Base-by-base conservation (phyloP, 208 protist species). In the Willaertia magna region DNA sequence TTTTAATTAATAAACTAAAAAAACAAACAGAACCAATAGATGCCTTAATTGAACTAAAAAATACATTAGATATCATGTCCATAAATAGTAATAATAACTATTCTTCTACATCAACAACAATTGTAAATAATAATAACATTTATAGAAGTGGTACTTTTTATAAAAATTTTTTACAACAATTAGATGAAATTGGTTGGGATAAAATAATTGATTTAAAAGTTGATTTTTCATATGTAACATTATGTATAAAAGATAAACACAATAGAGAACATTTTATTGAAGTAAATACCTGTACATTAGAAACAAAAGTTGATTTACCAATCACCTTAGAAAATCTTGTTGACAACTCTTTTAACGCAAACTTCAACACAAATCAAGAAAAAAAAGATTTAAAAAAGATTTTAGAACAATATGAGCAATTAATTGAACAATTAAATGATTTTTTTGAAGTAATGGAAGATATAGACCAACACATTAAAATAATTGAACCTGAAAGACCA, bases 181-280 rank as follows among this genome's bases (percentile, higher is more conserved):
- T 83, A 11, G 78, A 83, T 83, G 78, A 83, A 55, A 83, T 83
- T 83, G 78, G 78, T 40, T 83, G 78, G 78, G 11, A 51, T 55
- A 83, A 55, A 52, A 26, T 83, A 16, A 14, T n/a, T 39, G 78
- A 83, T 55, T 30, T 83, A 22, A 55, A 83, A 11, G 18, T 42
- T 6, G 78, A 83, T 22, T 43, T 83, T 11, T 55, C 43, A 11
- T 43, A 4, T 0, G 30, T 83, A 11, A 83, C 46, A 26, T 34
- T 83, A 20, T 34, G 1, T 2, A 39, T 83, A 59, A 16, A 4
- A 42, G 78, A 83, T 55, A 55, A 43, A 43, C 7, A 39, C 1
- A 22, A 42, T 4, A 47, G 78, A 55, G n/a, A 83, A 20, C 78
- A 83, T 26, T 40, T 22, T 4, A 47, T 83, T 40, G 18, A 55